Evolutionary conservation across 139 green algal species (phyloP).

Genomic region (Zygnema circumcarinatum): DNA sequence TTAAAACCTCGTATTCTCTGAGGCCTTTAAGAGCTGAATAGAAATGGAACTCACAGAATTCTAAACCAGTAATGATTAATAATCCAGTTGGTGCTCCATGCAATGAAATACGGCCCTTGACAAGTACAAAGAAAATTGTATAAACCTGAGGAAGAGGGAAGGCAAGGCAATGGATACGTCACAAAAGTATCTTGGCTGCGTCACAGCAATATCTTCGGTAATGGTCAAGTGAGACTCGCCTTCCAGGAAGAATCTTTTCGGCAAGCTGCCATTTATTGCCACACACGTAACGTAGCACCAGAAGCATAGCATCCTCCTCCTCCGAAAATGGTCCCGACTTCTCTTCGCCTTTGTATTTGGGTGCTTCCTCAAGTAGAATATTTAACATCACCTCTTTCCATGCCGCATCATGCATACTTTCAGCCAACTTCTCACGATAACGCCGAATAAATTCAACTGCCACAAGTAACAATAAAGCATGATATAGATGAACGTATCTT

Average conservation of each 20-base stretch:
- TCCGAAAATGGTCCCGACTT: constrained; percentile 33
- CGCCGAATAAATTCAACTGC: background rate
- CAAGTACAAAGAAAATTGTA: background rate
- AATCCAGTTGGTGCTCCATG: too few species aligned
- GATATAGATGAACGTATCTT: too few species aligned
- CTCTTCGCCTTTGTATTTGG: background rate
- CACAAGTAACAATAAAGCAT: too few species aligned
- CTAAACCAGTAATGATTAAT: too few species aligned
- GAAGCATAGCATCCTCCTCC: constrained; percentile 38
- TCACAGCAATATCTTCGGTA: background rate
- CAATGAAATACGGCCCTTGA: too few species aligned
- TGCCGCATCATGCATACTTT: background rate
- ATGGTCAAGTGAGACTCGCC: constrained; percentile 1
- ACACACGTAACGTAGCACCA: constrained; percentile 24
- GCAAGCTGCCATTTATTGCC: constrained; percentile 35
- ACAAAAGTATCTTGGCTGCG: background rate
- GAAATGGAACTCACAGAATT: background rate
- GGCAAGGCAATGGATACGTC: background rate
- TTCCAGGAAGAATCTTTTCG: constrained; percentile 32
- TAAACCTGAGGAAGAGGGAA: constrained; percentile 3
- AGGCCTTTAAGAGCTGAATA: too few species aligned
- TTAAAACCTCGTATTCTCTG: too few species aligned
- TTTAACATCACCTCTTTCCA: background rate
- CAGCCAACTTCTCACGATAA: background rate
- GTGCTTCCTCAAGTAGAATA: background rate